Evolutionary conservation across 257 asterid genomes (phyloP).

Genomic region (Datura wrightii): DNA sequence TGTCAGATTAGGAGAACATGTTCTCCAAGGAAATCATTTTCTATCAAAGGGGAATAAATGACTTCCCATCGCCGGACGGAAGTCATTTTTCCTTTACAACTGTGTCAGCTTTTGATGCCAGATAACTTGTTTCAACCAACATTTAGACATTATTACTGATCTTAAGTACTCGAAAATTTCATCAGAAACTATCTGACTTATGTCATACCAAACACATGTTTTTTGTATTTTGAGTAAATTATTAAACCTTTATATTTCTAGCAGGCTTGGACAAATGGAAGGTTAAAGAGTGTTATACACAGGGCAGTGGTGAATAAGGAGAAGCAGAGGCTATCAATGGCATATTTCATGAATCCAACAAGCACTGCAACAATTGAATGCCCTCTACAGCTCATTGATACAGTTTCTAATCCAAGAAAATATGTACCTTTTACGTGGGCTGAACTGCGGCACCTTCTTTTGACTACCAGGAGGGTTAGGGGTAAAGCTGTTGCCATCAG

Average conservation of each 20-base stretch:
- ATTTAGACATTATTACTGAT: not conserved
- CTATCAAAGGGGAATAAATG: not conserved
- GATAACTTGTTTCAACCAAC: not conserved
- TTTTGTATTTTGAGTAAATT: not conserved
- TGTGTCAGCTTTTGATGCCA: not conserved
- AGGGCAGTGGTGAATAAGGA: slow-evolving; percentile 43
- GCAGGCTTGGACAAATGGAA: slow-evolving; percentile 46
- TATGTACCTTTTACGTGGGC: slow-evolving; percentile 42
- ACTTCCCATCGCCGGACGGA: not conserved
- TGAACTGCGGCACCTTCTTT: slow-evolving; percentile 35
- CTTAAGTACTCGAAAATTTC: not conserved
- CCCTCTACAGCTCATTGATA: slow-evolving; percentile 36
- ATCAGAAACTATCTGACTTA: not conserved
- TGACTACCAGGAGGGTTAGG: slow-evolving; percentile 40
- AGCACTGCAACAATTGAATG: slow-evolving; percentile 32
- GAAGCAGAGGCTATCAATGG: slow-evolving; percentile 36
- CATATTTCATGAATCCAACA: slow-evolving; percentile 42
- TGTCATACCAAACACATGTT: not conserved
- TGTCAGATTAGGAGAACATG: not conserved
- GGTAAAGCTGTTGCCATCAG: slow-evolving; percentile 37
- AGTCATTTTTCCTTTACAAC: not conserved
- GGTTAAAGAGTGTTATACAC: slow-evolving; percentile 41
- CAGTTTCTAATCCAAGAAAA: slow-evolving; percentile 37
- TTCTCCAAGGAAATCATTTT: not conserved
- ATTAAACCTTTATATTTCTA: not conserved